These are phyloP conservation scores for Raphanus sativus DNA, from an alignment of 345 rosid species.

Conservation along the genomic window DNA sequence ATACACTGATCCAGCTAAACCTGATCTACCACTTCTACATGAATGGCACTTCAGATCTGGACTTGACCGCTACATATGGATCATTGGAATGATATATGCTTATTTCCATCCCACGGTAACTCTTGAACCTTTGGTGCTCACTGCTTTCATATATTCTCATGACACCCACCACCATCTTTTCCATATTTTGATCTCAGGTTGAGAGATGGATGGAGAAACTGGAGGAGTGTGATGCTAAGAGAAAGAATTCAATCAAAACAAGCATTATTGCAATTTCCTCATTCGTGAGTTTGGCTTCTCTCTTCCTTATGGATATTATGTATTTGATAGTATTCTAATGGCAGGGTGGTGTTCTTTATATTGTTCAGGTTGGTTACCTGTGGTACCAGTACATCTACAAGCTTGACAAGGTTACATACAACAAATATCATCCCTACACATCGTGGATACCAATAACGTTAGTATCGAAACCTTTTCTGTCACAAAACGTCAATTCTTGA, in stretches of 20 bases:
- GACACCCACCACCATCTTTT: constrained; percentile 9
- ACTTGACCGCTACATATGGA: constrained; percentile 98
- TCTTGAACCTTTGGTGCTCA: constrained; percentile 16
- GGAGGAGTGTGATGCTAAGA: constrained; percentile 87
- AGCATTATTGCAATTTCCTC: constrained; percentile 54
- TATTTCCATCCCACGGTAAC: constrained; percentile 92
- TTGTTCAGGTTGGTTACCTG: constrained; percentile 76
- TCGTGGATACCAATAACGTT: constrained; percentile 99
- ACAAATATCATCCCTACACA: constrained; percentile 94
- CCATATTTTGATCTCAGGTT: constrained; percentile 51
- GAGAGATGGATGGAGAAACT: constrained; percentile 99
- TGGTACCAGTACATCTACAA: constrained; percentile 94
- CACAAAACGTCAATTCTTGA: constrained; percentile 6
- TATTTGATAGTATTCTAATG: constrained; percentile 12
- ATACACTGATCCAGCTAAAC: constrained; percentile 93
- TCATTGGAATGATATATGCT: constrained; percentile 94
- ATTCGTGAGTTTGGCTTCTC: constrained; percentile 54
- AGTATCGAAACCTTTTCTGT: constrained; percentile 34
- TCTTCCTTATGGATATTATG: not conserved
- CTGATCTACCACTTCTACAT: constrained; percentile 71
- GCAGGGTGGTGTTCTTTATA: not conserved
- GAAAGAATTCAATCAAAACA: constrained; percentile 64
- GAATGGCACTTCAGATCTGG: constrained; percentile 99
- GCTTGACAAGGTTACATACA: constrained; percentile 91
- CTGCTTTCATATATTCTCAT: constrained; percentile 5